Conservation (phyloP, 768 basidiomycete genomes). For the Mycena filopes region DNA sequence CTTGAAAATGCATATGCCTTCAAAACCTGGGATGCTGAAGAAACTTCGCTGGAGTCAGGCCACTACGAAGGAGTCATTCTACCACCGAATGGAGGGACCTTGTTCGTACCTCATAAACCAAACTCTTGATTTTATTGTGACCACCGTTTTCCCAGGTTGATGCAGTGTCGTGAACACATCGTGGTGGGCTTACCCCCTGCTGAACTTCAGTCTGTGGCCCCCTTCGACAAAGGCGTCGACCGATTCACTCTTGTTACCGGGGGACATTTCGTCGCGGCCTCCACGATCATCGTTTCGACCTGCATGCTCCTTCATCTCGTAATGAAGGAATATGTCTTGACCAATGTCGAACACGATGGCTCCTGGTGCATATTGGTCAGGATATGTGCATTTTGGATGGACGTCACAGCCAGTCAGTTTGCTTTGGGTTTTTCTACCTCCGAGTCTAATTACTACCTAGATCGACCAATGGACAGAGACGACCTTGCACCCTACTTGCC, state of each 20-base stretch:
- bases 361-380: background rate
- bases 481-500: background rate
- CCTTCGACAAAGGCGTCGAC: background rate
- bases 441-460: too few species aligned
- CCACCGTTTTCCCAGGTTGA: background rate
- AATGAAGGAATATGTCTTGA: conserved; percentile 1
- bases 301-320: background rate
- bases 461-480: too few species aligned
- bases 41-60: background rate
- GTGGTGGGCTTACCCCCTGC: background rate
- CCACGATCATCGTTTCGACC: background rate
- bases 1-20: background rate
- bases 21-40: background rate
- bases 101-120: background rate
- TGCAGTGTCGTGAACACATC: background rate
- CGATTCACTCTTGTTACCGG: background rate
- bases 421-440: too few species aligned
- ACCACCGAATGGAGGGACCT: background rate
- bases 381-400: conserved; percentile 2
- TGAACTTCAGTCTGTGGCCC: background rate
- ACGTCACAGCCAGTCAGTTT: background rate
- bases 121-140: background rate
- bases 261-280: conserved; percentile 1
- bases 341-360: background rate
- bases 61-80: background rate